phyloP scores from a whole-genome alignment of 371 early-diverging fungal species.

The Apophysomyces elegans region DNA sequence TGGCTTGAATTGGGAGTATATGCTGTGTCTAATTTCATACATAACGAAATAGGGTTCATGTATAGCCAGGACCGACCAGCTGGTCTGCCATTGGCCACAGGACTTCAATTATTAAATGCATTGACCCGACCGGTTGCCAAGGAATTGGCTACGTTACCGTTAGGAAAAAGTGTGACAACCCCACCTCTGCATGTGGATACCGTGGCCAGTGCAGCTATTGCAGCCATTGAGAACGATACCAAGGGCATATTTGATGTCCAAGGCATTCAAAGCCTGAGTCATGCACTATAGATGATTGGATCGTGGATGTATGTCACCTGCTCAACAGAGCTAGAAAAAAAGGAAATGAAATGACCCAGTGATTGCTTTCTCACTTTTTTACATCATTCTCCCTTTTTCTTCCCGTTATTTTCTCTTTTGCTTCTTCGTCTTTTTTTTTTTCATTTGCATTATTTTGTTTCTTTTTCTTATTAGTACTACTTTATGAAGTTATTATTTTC shows the following conservation, averaged over 20 bases:
- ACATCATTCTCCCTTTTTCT: constrained; percentile 6
- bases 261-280: constrained; percentile 45
- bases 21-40: too few relatives aligned
- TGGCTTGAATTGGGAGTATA: too few relatives aligned
- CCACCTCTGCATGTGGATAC: constrained; percentile 64
- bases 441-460: constrained; percentile 9
- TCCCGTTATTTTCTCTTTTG: constrained; percentile 9
- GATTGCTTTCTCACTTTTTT: constrained; percentile 1
- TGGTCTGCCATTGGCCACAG: constrained; percentile 64
- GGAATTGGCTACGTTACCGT: constrained; percentile 55
- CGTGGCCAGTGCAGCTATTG: constrained; percentile 65
- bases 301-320: constrained; percentile 7
- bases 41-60: constrained; percentile 53
- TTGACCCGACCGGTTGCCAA: constrained; percentile 49
- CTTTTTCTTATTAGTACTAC: neutral
- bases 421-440: constrained; percentile 3
- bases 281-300: constrained; percentile 12
- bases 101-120: constrained; percentile 52
- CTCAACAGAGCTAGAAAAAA: neutral
- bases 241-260: constrained; percentile 58
- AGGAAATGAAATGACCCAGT: neutral
- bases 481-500: constrained; percentile 8
- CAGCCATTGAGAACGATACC: constrained; percentile 46
- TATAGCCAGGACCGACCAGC: constrained; percentile 62
- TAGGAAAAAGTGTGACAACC: constrained; percentile 62